phyloP scores from a whole-genome alignment of 345 rosid genomes.

The Geranium brycei region DNA sequence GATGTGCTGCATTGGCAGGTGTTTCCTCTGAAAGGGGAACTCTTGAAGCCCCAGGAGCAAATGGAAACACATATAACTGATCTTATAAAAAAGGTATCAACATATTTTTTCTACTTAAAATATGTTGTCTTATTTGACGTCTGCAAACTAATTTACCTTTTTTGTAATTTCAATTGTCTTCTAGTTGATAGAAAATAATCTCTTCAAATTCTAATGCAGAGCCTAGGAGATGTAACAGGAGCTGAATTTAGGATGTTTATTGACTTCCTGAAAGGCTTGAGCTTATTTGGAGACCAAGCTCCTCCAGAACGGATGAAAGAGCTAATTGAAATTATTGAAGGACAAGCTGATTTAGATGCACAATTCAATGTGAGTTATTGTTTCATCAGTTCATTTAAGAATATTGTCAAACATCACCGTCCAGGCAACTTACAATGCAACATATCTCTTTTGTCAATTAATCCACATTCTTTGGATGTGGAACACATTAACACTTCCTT shows the following conservation, averaged over 20 bases:
- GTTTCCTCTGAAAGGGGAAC: constrained; percentile 77
- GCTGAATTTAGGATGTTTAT: constrained; percentile 95
- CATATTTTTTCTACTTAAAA: neutral
- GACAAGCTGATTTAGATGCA: constrained; percentile 91
- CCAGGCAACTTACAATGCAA: neutral
- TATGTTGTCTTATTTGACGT: neutral
- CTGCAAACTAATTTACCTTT: neutral
- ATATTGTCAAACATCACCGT: neutral
- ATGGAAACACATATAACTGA: constrained; percentile 94
- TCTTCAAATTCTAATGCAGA: constrained; percentile 31
- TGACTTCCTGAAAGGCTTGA: constrained; percentile 85
- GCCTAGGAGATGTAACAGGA: constrained; percentile 93
- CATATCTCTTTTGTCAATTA: neutral
- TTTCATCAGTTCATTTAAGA: neutral
- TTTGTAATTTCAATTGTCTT: neutral
- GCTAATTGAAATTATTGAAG: constrained; percentile 78
- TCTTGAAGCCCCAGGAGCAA: constrained; percentile 87
- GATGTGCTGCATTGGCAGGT: constrained; percentile 33
- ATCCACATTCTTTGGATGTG: too few species aligned
- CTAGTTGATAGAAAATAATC: neutral
- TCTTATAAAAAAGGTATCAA: constrained; percentile 65
- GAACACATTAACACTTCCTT: too few species aligned
- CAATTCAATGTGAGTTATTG: constrained; percentile 60
- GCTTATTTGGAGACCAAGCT: constrained; percentile 88
- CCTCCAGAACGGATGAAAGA: constrained; percentile 90